Base-by-base conservation (phyloP, 208 protist species). In the Herpetomonas tarakana region DNA sequence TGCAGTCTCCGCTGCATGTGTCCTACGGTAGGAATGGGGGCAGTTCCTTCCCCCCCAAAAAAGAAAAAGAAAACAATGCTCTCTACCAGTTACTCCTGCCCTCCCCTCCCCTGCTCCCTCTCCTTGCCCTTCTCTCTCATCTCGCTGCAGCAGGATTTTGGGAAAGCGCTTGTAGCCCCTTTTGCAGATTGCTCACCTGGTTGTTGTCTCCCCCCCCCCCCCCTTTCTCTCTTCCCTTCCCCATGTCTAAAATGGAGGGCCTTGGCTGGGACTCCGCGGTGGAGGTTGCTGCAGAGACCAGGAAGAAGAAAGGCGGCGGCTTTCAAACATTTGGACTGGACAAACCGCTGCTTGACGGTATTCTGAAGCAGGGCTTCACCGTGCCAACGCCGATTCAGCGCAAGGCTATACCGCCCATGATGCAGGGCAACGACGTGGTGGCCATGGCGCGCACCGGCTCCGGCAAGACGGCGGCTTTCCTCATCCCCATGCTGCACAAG, bases 371-470 rank as follows among this genome's bases (percentile, higher is more conserved):
- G 59, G 97, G 97, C 35, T 99, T 97, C 73, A 89, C 81, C n/a
- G 86, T 99, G 11, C 98, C 98, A 4, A 99, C 98, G 12, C 98
- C 98, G 9, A 99, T 99, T 67, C 99, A 99, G 84, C 88, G 98
- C 58, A 98, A 99, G 71, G 86, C 91, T 0, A 98, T 99, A 60
- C 96, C 95, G 1, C 68, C 96, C 0, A 83, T 97, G 74, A 66
- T 97, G 52, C 86, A 95, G 41, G 98, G 98, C 29, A 87, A 83
- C 38, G 99, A 99, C 71, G 88, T 99, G 0, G 98, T 99, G 1
- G 99, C 97, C 30, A 99, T 99, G 98, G 98, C 99, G 1, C 88
- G 98, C 51, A 99, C 99, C 14, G 99, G 99, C 52, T 99, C 97
- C 7, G 99, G 98, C 31, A 99, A 99, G 72, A 99, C 98, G 3